phyloP scores from a whole-genome alignment of 805 yeast species.

The Saccharomyces eubayanus region DNA sequence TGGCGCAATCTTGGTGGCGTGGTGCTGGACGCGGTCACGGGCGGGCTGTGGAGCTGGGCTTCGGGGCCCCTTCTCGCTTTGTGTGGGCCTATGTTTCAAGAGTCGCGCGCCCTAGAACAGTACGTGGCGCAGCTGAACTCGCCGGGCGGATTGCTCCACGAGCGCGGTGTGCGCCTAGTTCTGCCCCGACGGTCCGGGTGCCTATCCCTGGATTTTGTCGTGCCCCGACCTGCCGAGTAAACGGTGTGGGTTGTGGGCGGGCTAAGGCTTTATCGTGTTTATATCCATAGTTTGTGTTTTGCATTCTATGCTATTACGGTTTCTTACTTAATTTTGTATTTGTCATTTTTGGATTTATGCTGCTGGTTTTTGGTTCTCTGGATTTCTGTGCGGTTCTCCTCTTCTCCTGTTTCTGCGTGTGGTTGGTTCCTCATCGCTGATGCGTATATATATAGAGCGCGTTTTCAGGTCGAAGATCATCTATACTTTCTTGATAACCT shows the following conservation, averaged over 20 bases:
- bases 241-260: neutral
- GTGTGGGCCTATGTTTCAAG: slow-evolving; percentile 8
- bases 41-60: slow-evolving; percentile 36
- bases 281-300: neutral
- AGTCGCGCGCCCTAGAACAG: slow-evolving; percentile 35
- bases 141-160: slow-evolving; percentile 9
- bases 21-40: slow-evolving; percentile 32
- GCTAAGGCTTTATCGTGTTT: neutral
- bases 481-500: neutral
- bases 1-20: slow-evolving; percentile 36
- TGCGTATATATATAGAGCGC: neutral
- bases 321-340: neutral
- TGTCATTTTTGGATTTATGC: neutral
- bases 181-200: slow-evolving; percentile 48
- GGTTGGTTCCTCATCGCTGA: neutral
- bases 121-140: slow-evolving; percentile 33
- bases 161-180: slow-evolving; percentile 34
- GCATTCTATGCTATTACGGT: neutral
- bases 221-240: slow-evolving; percentile 8
- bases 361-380: neutral
- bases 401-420: neutral
- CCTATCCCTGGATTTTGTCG: slow-evolving; percentile 33
- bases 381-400: neutral
- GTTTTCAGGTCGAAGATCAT: neutral
- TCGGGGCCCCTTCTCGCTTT: slow-evolving; percentile 27